These are phyloP conservation scores for Podospora comata DNA, from an alignment of 495 filamentous ascomycete species.

Conservation along the genomic window DNA sequence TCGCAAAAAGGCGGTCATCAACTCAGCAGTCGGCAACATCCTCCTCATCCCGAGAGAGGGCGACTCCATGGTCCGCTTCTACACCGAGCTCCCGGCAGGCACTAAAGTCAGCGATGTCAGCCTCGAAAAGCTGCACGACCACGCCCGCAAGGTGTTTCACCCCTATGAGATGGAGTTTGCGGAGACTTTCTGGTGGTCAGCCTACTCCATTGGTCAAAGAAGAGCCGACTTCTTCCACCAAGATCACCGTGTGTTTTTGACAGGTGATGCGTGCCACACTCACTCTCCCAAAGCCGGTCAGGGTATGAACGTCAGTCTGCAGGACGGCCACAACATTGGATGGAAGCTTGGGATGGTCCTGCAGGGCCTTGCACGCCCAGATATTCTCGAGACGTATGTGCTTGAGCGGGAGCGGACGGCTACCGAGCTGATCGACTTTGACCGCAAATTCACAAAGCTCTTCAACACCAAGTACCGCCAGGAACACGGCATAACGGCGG, in stretches of 20 bases:
- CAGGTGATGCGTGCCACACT: slow-evolving; percentile 70
- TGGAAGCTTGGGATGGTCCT: slow-evolving; percentile 74
- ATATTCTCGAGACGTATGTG: slow-evolving; percentile 64
- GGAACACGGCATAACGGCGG: slow-evolving; percentile 36
- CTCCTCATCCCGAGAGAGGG: slow-evolving; percentile 68
- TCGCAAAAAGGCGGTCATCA: slow-evolving; percentile 56
- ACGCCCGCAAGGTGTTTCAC: slow-evolving; percentile 56
- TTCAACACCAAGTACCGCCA: slow-evolving; percentile 49
- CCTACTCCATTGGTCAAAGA: slow-evolving; percentile 63
- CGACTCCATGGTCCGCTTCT: slow-evolving; percentile 57
- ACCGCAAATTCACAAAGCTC: slow-evolving; percentile 60
- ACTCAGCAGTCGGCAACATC: slow-evolving; percentile 52
- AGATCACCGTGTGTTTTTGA: slow-evolving; percentile 58
- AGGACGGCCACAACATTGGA: slow-evolving; percentile 63
- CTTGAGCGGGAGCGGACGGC: slow-evolving; percentile 66
- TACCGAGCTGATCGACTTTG: slow-evolving; percentile 70
- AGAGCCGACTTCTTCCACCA: slow-evolving; percentile 54
- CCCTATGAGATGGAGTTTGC: slow-evolving; percentile 47
- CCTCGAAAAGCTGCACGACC: slow-evolving; percentile 56
- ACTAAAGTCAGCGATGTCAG: slow-evolving; percentile 41
- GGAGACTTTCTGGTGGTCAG: slow-evolving; percentile 59
- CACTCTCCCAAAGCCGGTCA: slow-evolving; percentile 72
- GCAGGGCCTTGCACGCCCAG: slow-evolving; percentile 50
- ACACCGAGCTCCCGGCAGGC: slow-evolving; percentile 53
- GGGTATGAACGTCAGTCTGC: slow-evolving; percentile 65